Evolutionary conservation across 2,329 filamentous ascomycete species (phyloP).

Genomic region (Scedosporium boydii): DNA sequence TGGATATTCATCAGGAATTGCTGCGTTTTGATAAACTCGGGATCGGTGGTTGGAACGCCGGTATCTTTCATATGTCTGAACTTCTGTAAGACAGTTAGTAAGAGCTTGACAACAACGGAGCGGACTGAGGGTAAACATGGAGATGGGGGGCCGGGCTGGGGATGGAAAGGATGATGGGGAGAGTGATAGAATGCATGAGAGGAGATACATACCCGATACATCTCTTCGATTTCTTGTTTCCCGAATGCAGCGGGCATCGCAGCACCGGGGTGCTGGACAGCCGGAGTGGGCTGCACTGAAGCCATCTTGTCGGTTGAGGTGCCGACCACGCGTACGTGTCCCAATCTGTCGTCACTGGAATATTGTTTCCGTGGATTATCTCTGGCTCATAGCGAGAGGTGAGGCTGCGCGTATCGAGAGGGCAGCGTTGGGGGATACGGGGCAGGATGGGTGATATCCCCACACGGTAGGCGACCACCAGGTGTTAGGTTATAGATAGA

Average conservation of each 20-base stretch:
- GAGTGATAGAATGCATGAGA: conserved; percentile 4
- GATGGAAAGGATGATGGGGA: background rate
- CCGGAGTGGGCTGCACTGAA: conserved; percentile 65
- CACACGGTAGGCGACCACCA: background rate
- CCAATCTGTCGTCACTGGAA: conserved; percentile 16
- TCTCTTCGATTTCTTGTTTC: conserved; percentile 68
- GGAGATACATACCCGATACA: conserved; percentile 48
- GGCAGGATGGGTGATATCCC: background rate
- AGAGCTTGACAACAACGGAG: background rate
- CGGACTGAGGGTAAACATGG: too few relatives aligned
- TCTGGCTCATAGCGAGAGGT: conserved; percentile 29
- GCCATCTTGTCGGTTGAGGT: conserved; percentile 51
- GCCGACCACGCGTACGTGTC: conserved; percentile 10
- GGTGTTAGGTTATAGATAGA: background rate
- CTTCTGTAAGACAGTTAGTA: conserved; percentile 45
- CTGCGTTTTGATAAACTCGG: conserved; percentile 76
- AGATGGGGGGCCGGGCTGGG: background rate
- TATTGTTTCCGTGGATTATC: conserved; percentile 18
- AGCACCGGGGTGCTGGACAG: conserved; percentile 55
- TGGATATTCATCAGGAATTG: conserved; percentile 66
- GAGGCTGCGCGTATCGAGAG: conserved; percentile 7
- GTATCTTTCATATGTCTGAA: conserved; percentile 81
- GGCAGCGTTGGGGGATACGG: conserved; percentile 14
- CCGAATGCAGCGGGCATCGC: conserved; percentile 59
- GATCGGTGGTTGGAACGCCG: conserved; percentile 72